Percentiles rank a stretch among this genome's conserved stretches.
phyloP scores from a whole-genome alignment of 1,284 basidiomycete genomes.

The Taiwanofungus camphoratus region DNA sequence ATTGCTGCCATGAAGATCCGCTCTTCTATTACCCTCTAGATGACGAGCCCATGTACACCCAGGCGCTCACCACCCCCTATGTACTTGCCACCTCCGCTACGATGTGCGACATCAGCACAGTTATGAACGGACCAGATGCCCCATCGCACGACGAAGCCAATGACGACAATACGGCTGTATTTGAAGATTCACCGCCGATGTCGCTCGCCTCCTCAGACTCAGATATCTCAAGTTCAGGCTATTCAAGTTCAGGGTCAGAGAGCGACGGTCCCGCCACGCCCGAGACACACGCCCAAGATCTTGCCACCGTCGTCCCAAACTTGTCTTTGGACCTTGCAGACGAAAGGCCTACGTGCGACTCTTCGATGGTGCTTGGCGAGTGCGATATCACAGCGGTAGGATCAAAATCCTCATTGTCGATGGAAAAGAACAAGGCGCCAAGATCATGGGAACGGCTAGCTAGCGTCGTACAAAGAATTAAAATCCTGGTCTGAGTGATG shows the following conservation, averaged over 20 bases:
- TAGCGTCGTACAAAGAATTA: slow-evolving; percentile 13
- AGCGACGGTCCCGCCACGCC: slow-evolving; percentile 20
- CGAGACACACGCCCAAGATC: slow-evolving; percentile 10
- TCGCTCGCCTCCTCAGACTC: too few species aligned
- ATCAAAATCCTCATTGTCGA: slow-evolving; percentile 7
- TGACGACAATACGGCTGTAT: too few species aligned
- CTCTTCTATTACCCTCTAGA: slow-evolving; percentile 5
- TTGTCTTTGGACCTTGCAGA: slow-evolving; percentile 10
- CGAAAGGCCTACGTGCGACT: neutral
- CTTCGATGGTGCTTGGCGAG: too few species aligned
- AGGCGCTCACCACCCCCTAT: slow-evolving; percentile 6
- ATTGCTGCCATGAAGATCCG: slow-evolving; percentile 2
- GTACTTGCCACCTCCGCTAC: too few species aligned
- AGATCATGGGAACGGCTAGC: slow-evolving; percentile 13
- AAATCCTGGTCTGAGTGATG: slow-evolving; percentile 5
- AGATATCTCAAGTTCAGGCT: slow-evolving; percentile 6
- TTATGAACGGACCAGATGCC: slow-evolving; percentile 10
- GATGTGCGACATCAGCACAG: neutral
- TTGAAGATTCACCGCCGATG: too few species aligned
- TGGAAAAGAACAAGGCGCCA: slow-evolving; percentile 10
- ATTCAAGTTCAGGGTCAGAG: slow-evolving; percentile 7
- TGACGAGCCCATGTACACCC: slow-evolving; percentile 5
- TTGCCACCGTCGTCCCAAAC: slow-evolving; percentile 9
- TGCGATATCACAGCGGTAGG: slow-evolving; percentile 8
- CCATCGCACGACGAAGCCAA: too few species aligned